Conservation (phyloP, 208 protist species). For the Crithidia brevicula region DNA sequence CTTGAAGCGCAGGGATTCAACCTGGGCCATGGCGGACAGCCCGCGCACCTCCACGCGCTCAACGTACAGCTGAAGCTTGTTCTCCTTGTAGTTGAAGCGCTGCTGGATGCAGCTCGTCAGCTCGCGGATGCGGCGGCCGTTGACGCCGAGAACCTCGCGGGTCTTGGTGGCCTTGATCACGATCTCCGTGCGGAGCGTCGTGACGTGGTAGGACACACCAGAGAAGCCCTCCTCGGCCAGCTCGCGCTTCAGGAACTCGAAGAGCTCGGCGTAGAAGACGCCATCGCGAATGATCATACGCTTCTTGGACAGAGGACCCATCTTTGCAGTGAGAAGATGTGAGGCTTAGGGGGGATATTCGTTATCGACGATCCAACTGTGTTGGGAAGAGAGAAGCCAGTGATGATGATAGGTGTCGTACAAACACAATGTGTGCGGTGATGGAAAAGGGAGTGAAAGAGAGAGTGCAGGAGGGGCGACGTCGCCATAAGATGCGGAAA, state of each 20-base stretch:
- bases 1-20: slow-evolving; percentile 98
- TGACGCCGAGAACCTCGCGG: slow-evolving; percentile 97
- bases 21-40: slow-evolving; percentile 98
- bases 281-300: slow-evolving; percentile 99
- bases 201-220: slow-evolving; percentile 97
- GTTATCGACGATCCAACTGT: slow-evolving; percentile 26
- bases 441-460: background rate
- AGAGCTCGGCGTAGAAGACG: slow-evolving; percentile 99
- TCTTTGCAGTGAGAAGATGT: slow-evolving; percentile 27
- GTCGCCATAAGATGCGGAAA: too few species aligned
- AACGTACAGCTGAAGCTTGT: slow-evolving; percentile 96
- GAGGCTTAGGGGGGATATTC: slow-evolving; percentile 6
- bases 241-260: slow-evolving; percentile 98
- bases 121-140: slow-evolving; percentile 98
- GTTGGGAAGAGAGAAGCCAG: too few species aligned
- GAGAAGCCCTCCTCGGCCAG: slow-evolving; percentile 97
- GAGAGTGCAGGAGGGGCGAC: background rate
- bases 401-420: too few species aligned
- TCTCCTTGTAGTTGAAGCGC: slow-evolving; percentile 98
- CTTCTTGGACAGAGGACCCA: slow-evolving; percentile 91
- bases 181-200: slow-evolving; percentile 97
- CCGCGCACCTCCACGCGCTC: slow-evolving; percentile 97
- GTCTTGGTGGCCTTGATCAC: slow-evolving; percentile 98
- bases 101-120: slow-evolving; percentile 98
- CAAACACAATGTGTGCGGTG: slow-evolving; percentile 6